phyloP scores from a whole-genome alignment of 805 yeast genomes.

The Candida dajiaensis region DNA sequence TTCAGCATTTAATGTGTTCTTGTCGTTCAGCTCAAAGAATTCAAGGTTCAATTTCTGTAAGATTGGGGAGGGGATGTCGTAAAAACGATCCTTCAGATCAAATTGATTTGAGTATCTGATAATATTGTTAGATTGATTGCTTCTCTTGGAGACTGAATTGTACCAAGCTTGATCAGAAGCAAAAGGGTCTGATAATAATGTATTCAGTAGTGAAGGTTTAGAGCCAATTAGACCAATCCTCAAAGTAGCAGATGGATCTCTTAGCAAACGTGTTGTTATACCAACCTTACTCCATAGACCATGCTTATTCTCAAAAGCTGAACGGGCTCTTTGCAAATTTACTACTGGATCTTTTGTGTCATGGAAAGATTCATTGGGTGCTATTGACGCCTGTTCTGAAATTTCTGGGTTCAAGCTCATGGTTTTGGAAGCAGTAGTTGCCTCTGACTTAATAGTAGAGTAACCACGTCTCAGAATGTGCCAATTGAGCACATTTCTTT shows the following conservation, averaged over 20 bases:
- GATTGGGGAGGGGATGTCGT: conserved; percentile 26
- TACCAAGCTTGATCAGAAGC: conserved; percentile 28
- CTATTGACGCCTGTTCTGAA: neutral
- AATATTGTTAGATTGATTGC: conserved; percentile 2
- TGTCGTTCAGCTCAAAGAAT: conserved; percentile 20
- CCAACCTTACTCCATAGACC: conserved; percentile 23
- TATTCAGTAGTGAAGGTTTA: conserved; percentile 20
- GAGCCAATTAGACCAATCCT: conserved; percentile 26
- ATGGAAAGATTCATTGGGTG: neutral
- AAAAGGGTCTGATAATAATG: conserved; percentile 28
- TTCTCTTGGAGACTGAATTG: conserved; percentile 9
- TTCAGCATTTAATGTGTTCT: neutral
- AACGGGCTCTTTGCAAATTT: conserved; percentile 11
- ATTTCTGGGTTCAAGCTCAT: neutral
- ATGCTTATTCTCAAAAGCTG: conserved; percentile 19
- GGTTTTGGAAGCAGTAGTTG: neutral
- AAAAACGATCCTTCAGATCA: conserved; percentile 15
- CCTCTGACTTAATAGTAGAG: neutral
- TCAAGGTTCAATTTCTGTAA: conserved; percentile 15
- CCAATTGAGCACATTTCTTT: neutral
- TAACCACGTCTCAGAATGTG: neutral
- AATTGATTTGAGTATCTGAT: conserved; percentile 20
- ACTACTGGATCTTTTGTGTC: conserved; percentile 9
- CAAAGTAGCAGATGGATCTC: conserved; percentile 13
- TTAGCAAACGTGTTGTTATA: conserved; percentile 12